Percentiles rank a stretch among this genome's conserved stretches.
phyloP scores from a whole-genome alignment of 148 eudicot species.

The Euryodendron excelsum region DNA sequence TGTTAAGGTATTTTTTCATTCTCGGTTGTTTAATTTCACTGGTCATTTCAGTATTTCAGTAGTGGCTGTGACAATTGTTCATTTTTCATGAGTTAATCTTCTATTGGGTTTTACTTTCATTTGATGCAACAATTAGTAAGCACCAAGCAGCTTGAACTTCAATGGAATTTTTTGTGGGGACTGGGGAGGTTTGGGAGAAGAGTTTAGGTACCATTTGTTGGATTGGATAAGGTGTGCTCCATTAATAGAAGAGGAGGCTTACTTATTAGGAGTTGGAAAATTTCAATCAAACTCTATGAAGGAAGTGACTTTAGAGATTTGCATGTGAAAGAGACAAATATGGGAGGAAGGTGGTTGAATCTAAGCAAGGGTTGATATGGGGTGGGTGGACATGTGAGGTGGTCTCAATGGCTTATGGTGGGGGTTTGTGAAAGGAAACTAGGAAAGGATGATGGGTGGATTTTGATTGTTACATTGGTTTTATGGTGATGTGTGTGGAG shows the following conservation, averaged over 20 bases:
- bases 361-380: too few species aligned
- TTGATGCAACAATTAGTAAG: background rate
- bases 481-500: background rate
- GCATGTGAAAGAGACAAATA: background rate
- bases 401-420: slow-evolving; percentile 5
- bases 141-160: background rate
- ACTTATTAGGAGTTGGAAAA: background rate
- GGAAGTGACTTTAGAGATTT: too few species aligned
- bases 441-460: background rate
- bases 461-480: background rate
- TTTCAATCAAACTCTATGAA: background rate
- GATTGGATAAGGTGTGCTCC: background rate
- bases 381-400: background rate
- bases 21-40: background rate
- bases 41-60: background rate
- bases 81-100: background rate
- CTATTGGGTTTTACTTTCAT: background rate
- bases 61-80: background rate
- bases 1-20: slow-evolving; percentile 67
- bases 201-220: background rate
- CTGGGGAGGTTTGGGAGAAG: background rate
- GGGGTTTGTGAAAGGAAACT: background rate
- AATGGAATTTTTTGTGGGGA: background rate
- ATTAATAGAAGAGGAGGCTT: background rate
- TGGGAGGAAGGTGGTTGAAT: background rate